These are phyloP conservation scores for Cyclaneusma minus DNA, from an alignment of 2,329 filamentous ascomycete species.

Conservation along the genomic window DNA sequence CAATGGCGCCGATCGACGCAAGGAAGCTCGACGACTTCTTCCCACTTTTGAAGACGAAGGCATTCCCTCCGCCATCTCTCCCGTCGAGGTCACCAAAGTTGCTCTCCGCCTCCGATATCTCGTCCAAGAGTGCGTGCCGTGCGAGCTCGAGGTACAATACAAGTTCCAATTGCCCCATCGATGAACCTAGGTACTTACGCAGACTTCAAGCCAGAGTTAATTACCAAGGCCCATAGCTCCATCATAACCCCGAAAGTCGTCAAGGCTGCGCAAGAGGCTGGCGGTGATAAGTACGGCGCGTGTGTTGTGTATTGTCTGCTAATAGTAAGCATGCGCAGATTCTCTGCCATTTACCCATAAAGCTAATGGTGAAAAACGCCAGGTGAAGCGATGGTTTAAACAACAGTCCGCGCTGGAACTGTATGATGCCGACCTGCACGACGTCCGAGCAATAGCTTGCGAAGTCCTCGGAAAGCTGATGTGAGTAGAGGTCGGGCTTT, in stretches of 20 bases:
- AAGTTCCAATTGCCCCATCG: too few relatives aligned
- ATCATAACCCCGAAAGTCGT: conserved; percentile 73
- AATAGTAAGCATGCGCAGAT: conserved; percentile 49
- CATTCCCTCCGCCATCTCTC: conserved; percentile 51
- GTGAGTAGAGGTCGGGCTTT: conserved; percentile 20
- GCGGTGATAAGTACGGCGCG: conserved; percentile 53
- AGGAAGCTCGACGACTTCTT: neutral
- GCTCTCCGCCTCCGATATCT: conserved; percentile 83
- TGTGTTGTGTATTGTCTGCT: conserved; percentile 79
- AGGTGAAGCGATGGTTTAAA: conserved; percentile 56
- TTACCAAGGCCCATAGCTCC: conserved; percentile 70
- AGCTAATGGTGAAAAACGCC: too few relatives aligned
- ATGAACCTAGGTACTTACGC: too few relatives aligned
- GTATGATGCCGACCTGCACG: conserved; percentile 81
- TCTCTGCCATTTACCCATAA: too few relatives aligned
- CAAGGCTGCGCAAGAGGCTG: conserved; percentile 66
- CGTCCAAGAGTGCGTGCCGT: conserved; percentile 78
- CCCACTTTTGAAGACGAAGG: conserved; percentile 42
- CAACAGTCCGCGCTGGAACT: conserved; percentile 67
- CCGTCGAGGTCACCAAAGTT: conserved; percentile 73
- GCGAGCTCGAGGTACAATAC: conserved; percentile 63
- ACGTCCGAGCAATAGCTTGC: conserved; percentile 65
- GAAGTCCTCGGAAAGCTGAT: conserved; percentile 80
- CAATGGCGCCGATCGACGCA: conserved; percentile 10
- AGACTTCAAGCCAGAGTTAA: conserved; percentile 30